Base-by-base conservation (phyloP, 73 alveolate species). In the Paramecium caudatum region DNA sequence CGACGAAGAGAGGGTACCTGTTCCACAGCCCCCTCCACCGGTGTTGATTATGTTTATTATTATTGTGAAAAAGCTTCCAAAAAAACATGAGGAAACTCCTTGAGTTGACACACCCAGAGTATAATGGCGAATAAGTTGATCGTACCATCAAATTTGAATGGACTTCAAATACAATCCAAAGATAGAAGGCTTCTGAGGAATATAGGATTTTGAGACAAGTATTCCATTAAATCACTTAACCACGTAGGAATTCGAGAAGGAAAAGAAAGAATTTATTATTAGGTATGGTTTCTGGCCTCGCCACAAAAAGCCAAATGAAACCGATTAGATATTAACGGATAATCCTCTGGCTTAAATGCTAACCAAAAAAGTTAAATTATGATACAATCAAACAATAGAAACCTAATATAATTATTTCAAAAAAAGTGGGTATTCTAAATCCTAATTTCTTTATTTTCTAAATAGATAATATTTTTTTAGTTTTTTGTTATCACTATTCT, bases 241-340 rank as follows among this genome's bases (percentile, higher is more conserved):
- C 41, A 55, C 23, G 23, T 55, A 55, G 80, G 80, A 55, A 55
- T 55, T 55, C 80, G 80, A 55, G 41, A 55, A 23, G 16, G 80
- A 55, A 55, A 55, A 55, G 80, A 55, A 55, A 55, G 80, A 55
- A 23, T 55, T 55, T 55, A 55, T 55, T 55, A 55, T 27, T 55
- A 55, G 80, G 80, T 55, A 55, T 55, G 80, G 80, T 55, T 55
- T 55, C 80, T 55, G 80, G 80, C 80, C 80, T 55, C 17, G 30
- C 23, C 80, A 55, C 12, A 19, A 55, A 55, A 55, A 55, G 30
- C 12, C 80, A 27, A 17, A 55, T 37, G 80, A 27, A 43, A 55
- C 46, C 30, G 0, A 23, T 23, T 55, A 9, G 80, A 55, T 55
- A 55, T 27, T 37, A 55, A 37, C 80, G 30, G 30, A 55, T 55